These are phyloP conservation scores for Penicillium concentricum DNA, from an alignment of 2,329 filamentous ascomycete genomes.

Conservation along the genomic window DNA sequence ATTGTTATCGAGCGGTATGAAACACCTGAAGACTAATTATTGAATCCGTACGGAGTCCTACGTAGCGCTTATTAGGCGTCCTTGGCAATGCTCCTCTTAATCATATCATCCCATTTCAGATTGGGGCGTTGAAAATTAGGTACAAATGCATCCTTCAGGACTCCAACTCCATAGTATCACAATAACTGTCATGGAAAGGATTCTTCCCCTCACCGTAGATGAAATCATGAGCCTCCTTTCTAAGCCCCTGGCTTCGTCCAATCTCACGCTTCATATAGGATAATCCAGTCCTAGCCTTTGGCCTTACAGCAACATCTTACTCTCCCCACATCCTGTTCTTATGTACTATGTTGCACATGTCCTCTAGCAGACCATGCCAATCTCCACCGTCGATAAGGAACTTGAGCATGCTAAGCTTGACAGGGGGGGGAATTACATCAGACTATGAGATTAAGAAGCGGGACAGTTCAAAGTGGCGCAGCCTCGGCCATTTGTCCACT, in stretches of 20 bases:
- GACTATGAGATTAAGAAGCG: background rate
- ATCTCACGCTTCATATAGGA: no score
- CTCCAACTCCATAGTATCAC: background rate
- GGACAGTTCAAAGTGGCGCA: background rate
- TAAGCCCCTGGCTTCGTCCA: background rate
- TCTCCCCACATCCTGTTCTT: background rate
- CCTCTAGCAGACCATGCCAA: background rate
- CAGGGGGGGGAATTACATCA: background rate
- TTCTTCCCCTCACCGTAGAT: background rate
- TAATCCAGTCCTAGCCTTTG: background rate
- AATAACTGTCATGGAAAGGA: background rate
- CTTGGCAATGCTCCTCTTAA: background rate
- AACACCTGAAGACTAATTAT: background rate
- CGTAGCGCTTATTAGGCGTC: background rate
- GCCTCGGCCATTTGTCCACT: background rate
- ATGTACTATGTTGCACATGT: background rate
- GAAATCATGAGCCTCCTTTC: background rate
- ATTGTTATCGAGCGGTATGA: background rate
- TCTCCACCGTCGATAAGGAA: background rate
- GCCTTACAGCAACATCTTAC: background rate
- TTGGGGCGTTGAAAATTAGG: background rate
- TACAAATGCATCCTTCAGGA: constrained; percentile 2
- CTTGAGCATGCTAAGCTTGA: background rate
- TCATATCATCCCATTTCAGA: background rate
- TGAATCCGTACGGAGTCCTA: background rate